phyloP scores from a whole-genome alignment of 345 rosid genomes.

The Pugionium dolabratum region DNA sequence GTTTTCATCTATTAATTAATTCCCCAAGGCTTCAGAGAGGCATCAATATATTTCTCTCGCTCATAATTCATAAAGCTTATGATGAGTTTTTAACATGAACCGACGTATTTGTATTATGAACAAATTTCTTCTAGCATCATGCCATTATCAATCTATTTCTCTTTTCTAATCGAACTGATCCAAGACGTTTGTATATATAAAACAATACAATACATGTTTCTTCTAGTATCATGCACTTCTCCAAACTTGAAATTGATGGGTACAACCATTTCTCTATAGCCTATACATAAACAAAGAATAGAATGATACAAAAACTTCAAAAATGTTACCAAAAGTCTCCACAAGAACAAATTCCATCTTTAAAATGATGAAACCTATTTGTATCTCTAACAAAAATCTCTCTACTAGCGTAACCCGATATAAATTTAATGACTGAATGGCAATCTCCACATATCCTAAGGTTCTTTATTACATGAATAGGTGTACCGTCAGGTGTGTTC shows the following conservation, averaged over 20 bases:
- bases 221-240: no score
- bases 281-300: not conserved
- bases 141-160: no score
- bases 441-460: conserved; percentile 70
- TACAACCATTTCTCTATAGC: no score
- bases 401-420: conserved; percentile 46
- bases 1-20: no score
- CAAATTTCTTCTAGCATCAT: not conserved
- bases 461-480: conserved; percentile 66
- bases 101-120: not conserved
- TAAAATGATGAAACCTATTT: conserved; percentile 66
- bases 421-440: conserved; percentile 47
- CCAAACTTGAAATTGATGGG: no score
- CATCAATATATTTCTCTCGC: no score
- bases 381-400: conserved; percentile 48
- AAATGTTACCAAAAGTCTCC: conserved; percentile 58
- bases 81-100: not conserved
- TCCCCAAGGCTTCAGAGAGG: no score
- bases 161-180: no score
- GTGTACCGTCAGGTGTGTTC: conserved; percentile 54
- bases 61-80: not conserved
- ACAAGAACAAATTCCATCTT: conserved; percentile 60
- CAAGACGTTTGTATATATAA: no score
- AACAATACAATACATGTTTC: no score
- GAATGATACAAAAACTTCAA: not conserved